Evolutionary conservation across 1,139 yeast genomes (phyloP).

Genomic region (Taphrina populina): DNA sequence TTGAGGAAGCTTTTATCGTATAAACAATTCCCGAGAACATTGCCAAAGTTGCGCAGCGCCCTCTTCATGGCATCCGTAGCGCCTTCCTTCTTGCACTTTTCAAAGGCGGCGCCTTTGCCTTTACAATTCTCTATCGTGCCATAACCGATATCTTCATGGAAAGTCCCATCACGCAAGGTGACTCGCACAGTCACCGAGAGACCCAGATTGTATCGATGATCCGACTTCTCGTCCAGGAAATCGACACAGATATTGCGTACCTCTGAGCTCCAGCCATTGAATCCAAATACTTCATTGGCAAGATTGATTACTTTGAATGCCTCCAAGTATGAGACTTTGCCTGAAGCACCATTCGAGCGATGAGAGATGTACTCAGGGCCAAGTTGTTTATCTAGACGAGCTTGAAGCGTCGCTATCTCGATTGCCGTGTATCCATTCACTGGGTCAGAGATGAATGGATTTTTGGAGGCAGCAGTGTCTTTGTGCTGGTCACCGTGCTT

Average conservation of each 20-base stretch:
- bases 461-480: conserved; percentile 14
- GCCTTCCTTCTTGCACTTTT: conserved; percentile 73
- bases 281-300: conserved; percentile 67
- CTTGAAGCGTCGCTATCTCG: conserved; percentile 40
- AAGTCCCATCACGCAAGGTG: conserved; percentile 65
- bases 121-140: conserved; percentile 69
- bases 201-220: conserved; percentile 49
- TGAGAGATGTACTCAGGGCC: conserved; percentile 90
- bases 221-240: conserved; percentile 42
- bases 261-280: conserved; percentile 63
- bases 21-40: conserved; percentile 71
- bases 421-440: conserved; percentile 38
- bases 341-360: conserved; percentile 61
- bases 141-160: conserved; percentile 74
- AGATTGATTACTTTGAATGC: conserved; percentile 52
- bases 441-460: conserved; percentile 14
- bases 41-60: conserved; percentile 73
- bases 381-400: conserved; percentile 46
- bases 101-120: conserved; percentile 65
- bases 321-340: conserved; percentile 48
- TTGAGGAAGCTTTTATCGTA: conserved; percentile 60
- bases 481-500: conserved; percentile 22
- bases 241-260: conserved; percentile 48
- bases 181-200: conserved; percentile 69
- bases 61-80: conserved; percentile 75